Percentiles rank a stretch among this genome's conserved stretches.
Conservation (phyloP, 2,329 filamentous ascomycete species). For the Cladobotryum mycophilum region DNA sequence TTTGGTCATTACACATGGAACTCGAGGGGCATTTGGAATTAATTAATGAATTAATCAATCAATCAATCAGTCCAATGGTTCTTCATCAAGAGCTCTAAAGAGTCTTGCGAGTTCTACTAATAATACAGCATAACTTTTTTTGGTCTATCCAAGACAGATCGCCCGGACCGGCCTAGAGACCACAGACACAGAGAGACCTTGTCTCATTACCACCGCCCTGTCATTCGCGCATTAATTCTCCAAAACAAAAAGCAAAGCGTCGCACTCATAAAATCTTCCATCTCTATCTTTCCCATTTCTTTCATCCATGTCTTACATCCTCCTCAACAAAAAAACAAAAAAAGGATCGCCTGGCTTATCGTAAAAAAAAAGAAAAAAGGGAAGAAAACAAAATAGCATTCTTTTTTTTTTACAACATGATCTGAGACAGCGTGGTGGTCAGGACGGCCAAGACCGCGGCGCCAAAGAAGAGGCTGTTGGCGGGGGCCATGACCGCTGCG, state of each 20-base stretch:
- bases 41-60: not conserved
- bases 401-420: not conserved
- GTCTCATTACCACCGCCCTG: not conserved
- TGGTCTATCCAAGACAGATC: no score
- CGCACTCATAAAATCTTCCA: not conserved
- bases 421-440: not conserved
- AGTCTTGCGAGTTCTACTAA: no score
- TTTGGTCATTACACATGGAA: no score
- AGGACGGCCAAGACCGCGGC: not conserved
- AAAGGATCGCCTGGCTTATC: not conserved
- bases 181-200: no score
- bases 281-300: not conserved
- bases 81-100: no score
- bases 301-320: not conserved
- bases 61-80: not conserved
- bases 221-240: not conserved
- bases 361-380: not conserved
- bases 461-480: slow-evolving; percentile 8
- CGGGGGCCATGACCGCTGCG: not conserved
- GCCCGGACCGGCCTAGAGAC: no score
- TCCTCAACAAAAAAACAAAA: no score
- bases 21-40: not conserved
- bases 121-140: no score
- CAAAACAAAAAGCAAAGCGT: not conserved
- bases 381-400: not conserved